These are phyloP conservation scores for Mycosphaerella sp. DNA, from an alignment of 2,329 filamentous ascomycete genomes.

Conservation along the genomic window DNA sequence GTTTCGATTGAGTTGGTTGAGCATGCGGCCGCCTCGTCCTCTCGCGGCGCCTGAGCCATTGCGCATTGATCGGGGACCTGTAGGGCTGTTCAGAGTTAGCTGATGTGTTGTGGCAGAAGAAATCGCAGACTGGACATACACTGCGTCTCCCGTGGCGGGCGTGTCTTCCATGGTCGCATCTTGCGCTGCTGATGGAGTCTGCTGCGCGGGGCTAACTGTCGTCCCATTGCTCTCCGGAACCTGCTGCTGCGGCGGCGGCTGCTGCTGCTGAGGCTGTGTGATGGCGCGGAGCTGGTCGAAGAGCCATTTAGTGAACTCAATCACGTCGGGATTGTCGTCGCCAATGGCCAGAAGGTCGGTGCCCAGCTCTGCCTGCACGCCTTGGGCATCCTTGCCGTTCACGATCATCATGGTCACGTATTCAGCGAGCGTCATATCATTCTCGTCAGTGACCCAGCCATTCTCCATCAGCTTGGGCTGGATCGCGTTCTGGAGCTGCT, in stretches of 20 bases:
- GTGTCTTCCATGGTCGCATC: slow-evolving; percentile 69
- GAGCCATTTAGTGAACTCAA: slow-evolving; percentile 86
- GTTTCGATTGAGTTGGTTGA: slow-evolving; percentile 66
- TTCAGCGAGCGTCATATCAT: slow-evolving; percentile 79
- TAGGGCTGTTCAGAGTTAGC: slow-evolving; percentile 57
- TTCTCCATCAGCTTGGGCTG: slow-evolving; percentile 89
- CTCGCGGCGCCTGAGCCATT: slow-evolving; percentile 51
- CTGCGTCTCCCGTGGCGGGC: slow-evolving; percentile 36
- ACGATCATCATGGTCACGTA: slow-evolving; percentile 97
- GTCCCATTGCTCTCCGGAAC: slow-evolving; percentile 7
- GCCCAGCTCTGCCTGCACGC: slow-evolving; percentile 82
- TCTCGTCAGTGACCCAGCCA: slow-evolving; percentile 79
- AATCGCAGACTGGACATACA: slow-evolving; percentile 35
- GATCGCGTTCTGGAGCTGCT: slow-evolving; percentile 74
- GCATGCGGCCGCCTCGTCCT: slow-evolving; percentile 69
- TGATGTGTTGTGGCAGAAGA: slow-evolving; percentile 9
- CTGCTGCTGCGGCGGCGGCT: slow-evolving; percentile 19
- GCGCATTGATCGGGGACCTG: slow-evolving; percentile 91
- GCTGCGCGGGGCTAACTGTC: neutral
- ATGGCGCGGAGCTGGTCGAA: slow-evolving; percentile 75
- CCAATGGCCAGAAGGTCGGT: slow-evolving; percentile 77
- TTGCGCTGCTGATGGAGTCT: slow-evolving; percentile 32
- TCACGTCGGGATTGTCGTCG: slow-evolving; percentile 74
- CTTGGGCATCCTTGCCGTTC: slow-evolving; percentile 86
- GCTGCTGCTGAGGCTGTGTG: slow-evolving; percentile 39